A percentile compares a stretch with the other conserved stretches of the same genome.
These are phyloP conservation scores for Quercus bicolor DNA, from an alignment of 306 rosid species.

Conservation along the genomic window DNA sequence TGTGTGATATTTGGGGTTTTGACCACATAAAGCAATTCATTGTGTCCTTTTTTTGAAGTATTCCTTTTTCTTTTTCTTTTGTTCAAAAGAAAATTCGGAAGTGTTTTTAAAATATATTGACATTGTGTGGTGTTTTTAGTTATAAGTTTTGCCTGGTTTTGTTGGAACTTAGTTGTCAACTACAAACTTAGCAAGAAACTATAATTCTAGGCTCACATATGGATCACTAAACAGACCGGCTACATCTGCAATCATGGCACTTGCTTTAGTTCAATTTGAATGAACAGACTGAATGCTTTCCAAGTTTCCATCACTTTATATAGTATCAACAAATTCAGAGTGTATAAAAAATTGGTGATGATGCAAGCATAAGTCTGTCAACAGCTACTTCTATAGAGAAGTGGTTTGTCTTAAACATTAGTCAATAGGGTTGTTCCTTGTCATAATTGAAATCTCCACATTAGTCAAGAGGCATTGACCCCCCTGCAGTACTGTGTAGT, in stretches of 20 bases:
- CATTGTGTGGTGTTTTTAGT: neutral
- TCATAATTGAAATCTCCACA: neutral
- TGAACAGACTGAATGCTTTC: neutral
- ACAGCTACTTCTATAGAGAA: neutral
- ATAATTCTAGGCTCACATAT: neutral
- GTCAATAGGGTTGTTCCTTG: neutral
- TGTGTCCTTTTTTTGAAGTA: no score
- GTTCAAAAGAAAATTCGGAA: no score
- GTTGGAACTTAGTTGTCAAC: neutral
- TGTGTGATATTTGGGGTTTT: no score
- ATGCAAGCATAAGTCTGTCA: neutral
- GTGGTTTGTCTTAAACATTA: neutral
- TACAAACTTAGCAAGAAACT: neutral
- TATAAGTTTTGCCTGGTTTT: neutral
- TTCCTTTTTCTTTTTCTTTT: no score
- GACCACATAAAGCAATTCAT: no score
- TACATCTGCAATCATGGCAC: neutral
- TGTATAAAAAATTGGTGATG: neutral
- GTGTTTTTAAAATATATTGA: no score
- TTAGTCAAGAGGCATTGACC: no score
- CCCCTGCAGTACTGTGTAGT: no score
- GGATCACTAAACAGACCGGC: neutral
- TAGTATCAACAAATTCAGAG: neutral
- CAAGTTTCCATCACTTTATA: neutral
- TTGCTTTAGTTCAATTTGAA: neutral